A percentile compares a stretch with the other conserved stretches of the same genome.
Evolutionary conservation across 805 yeast genomes (phyloP).

Genomic region (Metschnikowia lunata): DNA sequence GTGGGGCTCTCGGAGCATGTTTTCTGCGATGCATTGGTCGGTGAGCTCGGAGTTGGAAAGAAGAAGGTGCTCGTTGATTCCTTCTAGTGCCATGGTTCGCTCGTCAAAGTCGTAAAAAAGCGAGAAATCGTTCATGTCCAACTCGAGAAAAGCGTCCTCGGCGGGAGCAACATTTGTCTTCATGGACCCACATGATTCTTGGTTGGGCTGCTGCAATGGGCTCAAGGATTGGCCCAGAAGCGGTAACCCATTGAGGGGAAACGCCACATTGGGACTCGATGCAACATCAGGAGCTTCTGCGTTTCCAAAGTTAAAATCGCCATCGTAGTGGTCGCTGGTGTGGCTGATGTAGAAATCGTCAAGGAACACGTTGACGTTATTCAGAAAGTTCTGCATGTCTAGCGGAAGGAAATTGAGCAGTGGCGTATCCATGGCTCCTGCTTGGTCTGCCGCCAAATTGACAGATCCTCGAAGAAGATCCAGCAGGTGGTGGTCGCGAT

Average conservation of each 20-base stretch:
- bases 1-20: constrained; percentile 28
- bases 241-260: background rate
- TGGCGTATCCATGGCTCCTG: background rate
- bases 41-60: constrained; percentile 24
- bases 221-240: background rate
- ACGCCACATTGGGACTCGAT: background rate
- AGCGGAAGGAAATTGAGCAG: background rate
- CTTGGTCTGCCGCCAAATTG: background rate
- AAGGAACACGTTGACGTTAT: constrained; percentile 33
- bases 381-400: constrained; percentile 23
- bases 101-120: constrained; percentile 8
- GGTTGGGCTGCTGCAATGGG: background rate
- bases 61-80: constrained; percentile 8
- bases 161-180: background rate
- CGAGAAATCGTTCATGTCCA: constrained; percentile 25
- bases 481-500: background rate
- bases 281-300: background rate
- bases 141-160: background rate
- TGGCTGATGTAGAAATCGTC: constrained; percentile 26
- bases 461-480: background rate
- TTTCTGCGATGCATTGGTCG: constrained; percentile 21
- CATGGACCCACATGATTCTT: background rate
- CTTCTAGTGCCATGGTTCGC: constrained; percentile 2
- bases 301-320: background rate
- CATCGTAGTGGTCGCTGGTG: background rate